Base-by-base conservation (phyloP, 306 rosid genomes). In the Cucumis sativus region DNA sequence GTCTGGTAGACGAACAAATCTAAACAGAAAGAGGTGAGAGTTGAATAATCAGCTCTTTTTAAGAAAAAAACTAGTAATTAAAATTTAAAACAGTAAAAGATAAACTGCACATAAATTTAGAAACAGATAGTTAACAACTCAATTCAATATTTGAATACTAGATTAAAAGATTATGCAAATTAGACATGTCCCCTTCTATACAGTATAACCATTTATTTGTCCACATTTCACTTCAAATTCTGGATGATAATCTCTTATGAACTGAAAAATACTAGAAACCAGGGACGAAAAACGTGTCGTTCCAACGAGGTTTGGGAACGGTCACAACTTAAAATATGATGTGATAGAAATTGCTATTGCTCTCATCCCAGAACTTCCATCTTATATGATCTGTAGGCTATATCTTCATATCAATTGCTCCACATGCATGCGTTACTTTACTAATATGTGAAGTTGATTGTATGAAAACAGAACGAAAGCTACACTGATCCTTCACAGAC, bases 1-100 rank as follows among this genome's bases (percentile, higher is more conserved):
- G 77, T 92, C 88, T 5, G 92, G 96, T 89, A 96, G 79, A 61
- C 86, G 82, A 81, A 92, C 82, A 85, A 87, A 84, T 80, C 99
- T 92, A 56, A 71, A 72, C 1, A 63, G 17, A 45, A 79, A 5
- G 7, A 8, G 5, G 76, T 25, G 60, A 45, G 76, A 71, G 76
- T 51, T 13, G 69, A 76, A 40, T 76, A 6, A 75, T 59, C 60
- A 49, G 25, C 76, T 71, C 57, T 45, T 5, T 43, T 8, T 8
- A 23, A 23, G 25, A 23, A 13, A 2, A 47, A 72, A 51, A 25
- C 61, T 72, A 51, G 60, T 25, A 8, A 51, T 51, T 15, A 72
- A 72, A 17, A 72, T 33, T 4, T 33, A 33, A 33, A 25, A 76
- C 17, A 40, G 16, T 40, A 41, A 59, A 25, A 13, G 61, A 47